Conservation (phyloP, 148 eudicot species). For the Vaccinium darrowii region DNA sequence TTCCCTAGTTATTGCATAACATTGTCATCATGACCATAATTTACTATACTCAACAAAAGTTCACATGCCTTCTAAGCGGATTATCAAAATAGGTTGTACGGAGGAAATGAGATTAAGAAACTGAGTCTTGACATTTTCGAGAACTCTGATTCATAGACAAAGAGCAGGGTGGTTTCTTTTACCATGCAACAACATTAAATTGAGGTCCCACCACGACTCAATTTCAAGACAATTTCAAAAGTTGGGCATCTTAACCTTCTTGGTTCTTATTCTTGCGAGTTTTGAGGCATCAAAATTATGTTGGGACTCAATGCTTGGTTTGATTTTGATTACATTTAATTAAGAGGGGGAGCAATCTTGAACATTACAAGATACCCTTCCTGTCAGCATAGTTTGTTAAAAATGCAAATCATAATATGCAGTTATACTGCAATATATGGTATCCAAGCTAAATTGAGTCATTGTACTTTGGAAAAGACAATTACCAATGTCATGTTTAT, state of each 20-base stretch:
- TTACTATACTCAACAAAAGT: background rate
- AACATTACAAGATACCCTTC: background rate
- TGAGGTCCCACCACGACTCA: background rate
- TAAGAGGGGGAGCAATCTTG: background rate
- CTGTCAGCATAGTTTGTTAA: background rate
- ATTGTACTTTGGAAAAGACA: background rate
- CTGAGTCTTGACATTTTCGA: background rate
- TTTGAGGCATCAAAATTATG: background rate
- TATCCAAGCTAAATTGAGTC: conserved; percentile 7
- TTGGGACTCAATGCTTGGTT: background rate
- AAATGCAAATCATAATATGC: background rate
- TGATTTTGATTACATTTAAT: background rate
- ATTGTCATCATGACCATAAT: background rate
- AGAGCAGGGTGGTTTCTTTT: background rate
- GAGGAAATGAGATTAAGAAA: background rate
- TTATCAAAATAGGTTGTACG: background rate
- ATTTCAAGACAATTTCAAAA: background rate
- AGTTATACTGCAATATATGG: background rate
- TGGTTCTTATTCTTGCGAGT: background rate
- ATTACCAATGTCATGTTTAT: background rate
- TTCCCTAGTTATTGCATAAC: background rate
- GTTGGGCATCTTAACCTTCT: background rate
- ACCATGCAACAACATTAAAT: background rate
- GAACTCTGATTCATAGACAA: background rate
- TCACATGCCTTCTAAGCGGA: background rate